Base-by-base conservation (phyloP, 1,139 yeast genomes). In the Lodderomyces jiufengensis region DNA sequence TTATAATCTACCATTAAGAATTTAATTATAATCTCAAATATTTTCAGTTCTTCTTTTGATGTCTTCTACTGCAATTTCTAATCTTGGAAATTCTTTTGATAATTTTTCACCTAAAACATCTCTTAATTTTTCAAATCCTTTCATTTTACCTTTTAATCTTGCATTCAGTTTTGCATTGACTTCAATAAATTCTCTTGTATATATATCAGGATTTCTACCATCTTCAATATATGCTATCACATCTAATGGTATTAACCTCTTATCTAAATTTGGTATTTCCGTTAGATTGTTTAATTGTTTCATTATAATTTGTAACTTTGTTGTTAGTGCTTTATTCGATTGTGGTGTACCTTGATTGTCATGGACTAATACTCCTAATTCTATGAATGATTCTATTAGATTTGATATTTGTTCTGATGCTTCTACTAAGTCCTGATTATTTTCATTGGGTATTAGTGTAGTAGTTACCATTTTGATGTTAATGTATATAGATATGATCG, bases 141-240 rank as follows among this genome's bases (percentile, higher is more conserved):
- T 51, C 71, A 80, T 79, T 57, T 86, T 86, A 8, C 97, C 98
- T 54, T 88, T 78, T 42, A 92, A 69, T 45, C 83, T 77, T 51
- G 95, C 97, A 56, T 92, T 92, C 42, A 88, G 81, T 49, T 86
- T 82, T 21, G 90, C 82, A 14, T 92, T 84, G 29, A 92, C 86
- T 57, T 92, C 98, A 9, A 90, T 87, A 61, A 92, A 92, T 60
- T 94, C 98, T 54, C 98, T 73, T 0, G 97, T 88, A 58, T 92
- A 92, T 32, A 92, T 90, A 54, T 92, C 97, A 0, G 99, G 98
- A 54, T 92, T 92, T 47, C 98, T 70, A 2, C 98, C 98, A 51
- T 88, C 95, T 54, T 92, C 97, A 31, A 92, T 86, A 54, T 92
- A 84, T 42, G 81, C 80, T 6, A 86, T 63, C 11, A 86, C 88